Conservation (phyloP, 768 basidiomycete species). For the Cyclocybe aegerita region DNA sequence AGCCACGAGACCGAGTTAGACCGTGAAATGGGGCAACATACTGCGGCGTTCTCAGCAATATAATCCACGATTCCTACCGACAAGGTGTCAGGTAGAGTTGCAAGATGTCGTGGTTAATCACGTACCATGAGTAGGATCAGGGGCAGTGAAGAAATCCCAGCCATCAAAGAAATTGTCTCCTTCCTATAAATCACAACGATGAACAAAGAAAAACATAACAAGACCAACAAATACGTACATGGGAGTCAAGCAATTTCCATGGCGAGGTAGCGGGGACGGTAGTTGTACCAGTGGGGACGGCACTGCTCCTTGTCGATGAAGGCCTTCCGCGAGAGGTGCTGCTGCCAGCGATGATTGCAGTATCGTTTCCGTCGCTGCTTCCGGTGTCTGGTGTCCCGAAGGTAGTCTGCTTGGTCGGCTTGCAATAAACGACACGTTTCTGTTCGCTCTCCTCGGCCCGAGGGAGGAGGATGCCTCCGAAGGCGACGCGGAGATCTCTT, state of each 20-base stretch:
- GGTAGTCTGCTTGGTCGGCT: constrained; percentile 31
- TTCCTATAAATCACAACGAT: constrained; percentile 31
- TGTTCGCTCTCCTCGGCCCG: constrained; percentile 27
- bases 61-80: constrained; percentile 48
- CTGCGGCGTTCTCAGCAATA: constrained; percentile 59
- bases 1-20: constrained; percentile 4
- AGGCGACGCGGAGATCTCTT: constrained; percentile 66
- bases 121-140: constrained; percentile 77
- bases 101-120: constrained; percentile 1
- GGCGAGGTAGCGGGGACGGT: constrained; percentile 38
- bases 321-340: constrained; percentile 11
- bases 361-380: constrained; percentile 19
- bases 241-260: constrained; percentile 59
- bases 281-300: constrained; percentile 17
- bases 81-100: not conserved
- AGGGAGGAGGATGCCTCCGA: constrained; percentile 50
- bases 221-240: constrained; percentile 34
- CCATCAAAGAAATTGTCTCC: constrained; percentile 80
- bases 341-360: constrained; percentile 18
- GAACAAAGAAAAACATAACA: constrained; percentile 3
- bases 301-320: constrained; percentile 10
- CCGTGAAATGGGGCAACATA: constrained; percentile 27
- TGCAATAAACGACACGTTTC: constrained; percentile 43
- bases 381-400: constrained; percentile 16
- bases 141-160: constrained; percentile 67